These are phyloP conservation scores for Nicotiana attenuata DNA, from an alignment of 257 asterid species.

Conservation along the genomic window DNA sequence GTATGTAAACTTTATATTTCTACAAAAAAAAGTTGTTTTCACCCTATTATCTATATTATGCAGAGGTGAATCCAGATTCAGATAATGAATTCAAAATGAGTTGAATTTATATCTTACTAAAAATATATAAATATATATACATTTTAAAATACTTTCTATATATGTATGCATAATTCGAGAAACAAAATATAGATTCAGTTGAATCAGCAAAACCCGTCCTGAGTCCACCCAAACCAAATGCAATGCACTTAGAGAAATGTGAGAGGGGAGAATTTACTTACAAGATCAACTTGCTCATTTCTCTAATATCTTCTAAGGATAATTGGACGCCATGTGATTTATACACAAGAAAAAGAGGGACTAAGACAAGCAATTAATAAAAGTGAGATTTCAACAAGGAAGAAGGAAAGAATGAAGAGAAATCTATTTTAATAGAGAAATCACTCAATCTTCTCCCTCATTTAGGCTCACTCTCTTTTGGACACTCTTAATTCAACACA, in stretches of 20 bases:
- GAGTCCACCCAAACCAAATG: background rate
- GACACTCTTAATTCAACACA: background rate
- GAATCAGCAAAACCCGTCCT: background rate
- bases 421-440: background rate
- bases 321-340: background rate
- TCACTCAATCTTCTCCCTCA: constrained; percentile 3
- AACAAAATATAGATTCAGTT: background rate
- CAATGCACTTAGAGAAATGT: background rate
- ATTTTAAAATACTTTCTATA: no score
- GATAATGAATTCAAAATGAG: no score
- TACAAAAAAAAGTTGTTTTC: no score
- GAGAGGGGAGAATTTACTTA: background rate
- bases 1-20: no score
- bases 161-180: background rate
- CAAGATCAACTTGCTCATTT: constrained; percentile 6
- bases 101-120: no score
- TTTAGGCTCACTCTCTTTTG: constrained; percentile 2
- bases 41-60: no score
- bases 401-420: background rate
- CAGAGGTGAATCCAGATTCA: no score
- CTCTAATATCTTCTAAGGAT: constrained; percentile 3
- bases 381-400: constrained; percentile 6
- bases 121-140: no score
- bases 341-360: background rate
- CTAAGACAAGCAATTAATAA: background rate